A percentile compares a stretch with the other conserved stretches of the same genome.
These are phyloP conservation scores for Starmerella stellata DNA, from an alignment of 805 yeast species.

Conservation along the genomic window DNA sequence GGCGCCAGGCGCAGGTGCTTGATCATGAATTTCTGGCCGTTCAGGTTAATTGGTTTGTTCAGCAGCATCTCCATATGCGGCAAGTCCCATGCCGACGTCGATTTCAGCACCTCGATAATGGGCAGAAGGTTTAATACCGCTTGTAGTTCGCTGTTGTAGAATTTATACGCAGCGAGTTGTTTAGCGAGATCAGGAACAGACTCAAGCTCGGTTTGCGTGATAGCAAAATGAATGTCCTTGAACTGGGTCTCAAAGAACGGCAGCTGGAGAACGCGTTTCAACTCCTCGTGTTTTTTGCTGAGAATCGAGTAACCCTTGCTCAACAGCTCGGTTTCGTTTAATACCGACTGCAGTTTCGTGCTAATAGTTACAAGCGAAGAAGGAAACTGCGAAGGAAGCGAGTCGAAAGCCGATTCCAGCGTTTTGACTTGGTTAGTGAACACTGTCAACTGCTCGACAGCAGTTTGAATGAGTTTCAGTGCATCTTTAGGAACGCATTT, in stretches of 20 bases:
- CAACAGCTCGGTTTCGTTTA: neutral
- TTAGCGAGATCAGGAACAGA: slow-evolving; percentile 1
- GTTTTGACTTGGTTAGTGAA: neutral
- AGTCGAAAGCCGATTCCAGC: neutral
- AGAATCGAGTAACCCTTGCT: neutral
- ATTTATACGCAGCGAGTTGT: neutral
- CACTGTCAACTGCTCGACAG: neutral
- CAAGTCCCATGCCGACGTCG: neutral
- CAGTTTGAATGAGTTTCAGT: neutral
- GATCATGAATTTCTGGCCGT: slow-evolving; percentile 21
- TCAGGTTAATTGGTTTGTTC: neutral
- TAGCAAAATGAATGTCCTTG: neutral
- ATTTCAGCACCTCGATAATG: slow-evolving; percentile 19
- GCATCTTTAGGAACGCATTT: slow-evolving; percentile 5
- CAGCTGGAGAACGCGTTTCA: neutral
- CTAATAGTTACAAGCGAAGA: neutral
- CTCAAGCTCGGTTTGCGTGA: neutral
- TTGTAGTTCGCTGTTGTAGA: neutral
- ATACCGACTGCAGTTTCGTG: neutral
- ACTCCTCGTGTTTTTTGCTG: neutral
- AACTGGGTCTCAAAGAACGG: neutral
- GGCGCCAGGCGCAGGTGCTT: slow-evolving; percentile 39
- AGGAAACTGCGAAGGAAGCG: neutral
- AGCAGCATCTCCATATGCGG: neutral
- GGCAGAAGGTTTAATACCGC: neutral